phyloP scores from a whole-genome alignment of 2,329 filamentous ascomycete genomes.

The Pestalotiopsis sp. region DNA sequence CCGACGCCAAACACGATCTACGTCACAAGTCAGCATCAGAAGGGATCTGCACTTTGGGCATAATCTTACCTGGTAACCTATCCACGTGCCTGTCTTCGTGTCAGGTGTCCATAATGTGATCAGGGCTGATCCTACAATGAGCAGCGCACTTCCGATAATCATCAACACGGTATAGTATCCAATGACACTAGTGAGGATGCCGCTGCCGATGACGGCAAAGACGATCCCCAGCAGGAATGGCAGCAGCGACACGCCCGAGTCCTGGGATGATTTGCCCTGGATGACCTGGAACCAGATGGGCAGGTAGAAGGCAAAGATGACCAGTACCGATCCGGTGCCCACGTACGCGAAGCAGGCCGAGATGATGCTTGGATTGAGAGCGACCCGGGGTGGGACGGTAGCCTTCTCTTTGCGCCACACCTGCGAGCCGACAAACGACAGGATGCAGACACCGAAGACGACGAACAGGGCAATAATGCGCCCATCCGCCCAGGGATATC shows the following conservation, averaged over 20 bases:
- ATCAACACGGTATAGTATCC: constrained; percentile 3
- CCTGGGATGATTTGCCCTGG: not conserved
- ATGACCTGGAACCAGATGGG: constrained; percentile 5
- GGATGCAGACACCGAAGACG: not conserved
- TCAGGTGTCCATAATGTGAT: not conserved
- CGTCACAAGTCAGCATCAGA: not conserved
- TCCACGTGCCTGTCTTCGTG: not conserved
- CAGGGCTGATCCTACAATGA: not conserved
- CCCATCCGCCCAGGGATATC: not conserved
- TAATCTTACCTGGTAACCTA: constrained; percentile 2
- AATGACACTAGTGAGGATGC: not conserved
- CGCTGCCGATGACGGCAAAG: not conserved
- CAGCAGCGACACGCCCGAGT: not conserved
- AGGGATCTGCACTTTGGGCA: no score
- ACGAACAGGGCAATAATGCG: constrained; percentile 6
- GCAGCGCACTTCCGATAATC: not conserved
- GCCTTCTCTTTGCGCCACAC: constrained; percentile 1
- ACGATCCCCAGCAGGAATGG: not conserved
- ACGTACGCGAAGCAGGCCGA: not conserved
- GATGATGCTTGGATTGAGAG: not conserved
- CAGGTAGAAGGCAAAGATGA: constrained; percentile 1
- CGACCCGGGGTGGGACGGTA: not conserved
- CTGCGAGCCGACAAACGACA: not conserved
- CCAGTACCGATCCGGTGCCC: not conserved
- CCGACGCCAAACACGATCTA: constrained; percentile 1